Base-by-base conservation (phyloP, 73 alveolate species). In the Tetrahymena borealis region DNA sequence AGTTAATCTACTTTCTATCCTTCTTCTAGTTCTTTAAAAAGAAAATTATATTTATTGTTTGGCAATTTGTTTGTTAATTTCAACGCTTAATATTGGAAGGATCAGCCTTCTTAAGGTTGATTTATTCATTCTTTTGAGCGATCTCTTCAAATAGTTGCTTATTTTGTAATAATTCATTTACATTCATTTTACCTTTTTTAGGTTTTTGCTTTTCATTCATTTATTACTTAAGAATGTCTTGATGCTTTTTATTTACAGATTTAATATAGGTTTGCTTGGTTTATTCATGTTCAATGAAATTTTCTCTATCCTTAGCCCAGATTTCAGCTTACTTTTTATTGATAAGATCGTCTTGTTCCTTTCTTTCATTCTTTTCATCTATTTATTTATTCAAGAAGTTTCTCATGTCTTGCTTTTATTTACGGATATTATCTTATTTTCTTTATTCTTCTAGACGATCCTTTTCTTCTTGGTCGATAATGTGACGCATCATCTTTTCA, bases 401-500 rank as follows among this genome's bases (percentile, higher is more conserved):
- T 93, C 93, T 93, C 95, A 93, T 93, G 9, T 93, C 95, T 90
- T 39, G 78, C 77, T 93, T 41, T 32, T 93, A 38, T 13, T 38
- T 78, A 18, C 91, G 60, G 2, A 85, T 39, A 33, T 93, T 38
- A 16, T 90, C 78, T 85, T 90, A 60, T 93, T 85, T 92, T 13
- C 35, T 85, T 18, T 39, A 91, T 40, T 93, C 95, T 33, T 93
- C 93, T 40, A 79, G 38, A 31, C 91, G 91, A 11, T 93, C 95
- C 3, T 79, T 28, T 40, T 93, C 91, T 32, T 93, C 91, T 85
- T 93, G n/a, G 38, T 79, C 77, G 11, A 93, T 39, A 38, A 93
- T 93, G 11, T 78, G 91, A 7, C 91, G 90, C 93, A 93, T 93
- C 95, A 93, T 93, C 39, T 90, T 93, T 20, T 93, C 95, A 93